Conservation (phyloP, 768 basidiomycete species). For the Tricholoma flavovirens region DNA sequence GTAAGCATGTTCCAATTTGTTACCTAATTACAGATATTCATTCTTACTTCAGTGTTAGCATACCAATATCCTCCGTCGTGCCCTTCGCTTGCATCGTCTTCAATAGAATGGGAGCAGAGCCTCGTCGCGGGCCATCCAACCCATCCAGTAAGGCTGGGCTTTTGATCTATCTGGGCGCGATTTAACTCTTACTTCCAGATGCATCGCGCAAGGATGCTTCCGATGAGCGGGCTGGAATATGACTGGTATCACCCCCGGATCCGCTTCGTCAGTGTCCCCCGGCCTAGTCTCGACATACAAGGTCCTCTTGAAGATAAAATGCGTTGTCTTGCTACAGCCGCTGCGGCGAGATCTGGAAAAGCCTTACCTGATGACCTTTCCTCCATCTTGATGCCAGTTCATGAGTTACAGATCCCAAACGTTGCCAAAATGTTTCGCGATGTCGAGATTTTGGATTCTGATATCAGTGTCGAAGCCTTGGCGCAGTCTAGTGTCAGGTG, state of each 20-base stretch:
- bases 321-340: conserved; percentile 26
- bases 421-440: conserved; percentile 38
- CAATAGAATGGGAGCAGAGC: conserved; percentile 55
- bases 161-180: not conserved
- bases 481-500: conserved; percentile 54
- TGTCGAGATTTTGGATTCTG: conserved; percentile 34
- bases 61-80: conserved; percentile 36
- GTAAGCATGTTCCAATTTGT: conserved; percentile 20
- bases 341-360: conserved; percentile 24
- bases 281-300: conserved; percentile 29
- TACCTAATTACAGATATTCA: not conserved
- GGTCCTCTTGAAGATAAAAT: conserved; percentile 40
- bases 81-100: conserved; percentile 34
- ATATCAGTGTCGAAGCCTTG: conserved; percentile 35
- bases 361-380: conserved; percentile 20
- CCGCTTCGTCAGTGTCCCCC: conserved; percentile 39
- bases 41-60: conserved; percentile 24
- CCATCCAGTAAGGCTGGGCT: conserved; percentile 38
- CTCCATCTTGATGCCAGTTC: conserved; percentile 42
- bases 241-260: conserved; percentile 53
- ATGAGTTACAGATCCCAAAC: conserved; percentile 47
- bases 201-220: conserved; percentile 47
- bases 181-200: conserved; percentile 31
- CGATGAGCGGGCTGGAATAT: conserved; percentile 29
- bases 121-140: conserved; percentile 55